These are phyloP conservation scores for Pterocarpus macrocarpus DNA, from an alignment of 306 rosid genomes.

Conservation along the genomic window DNA sequence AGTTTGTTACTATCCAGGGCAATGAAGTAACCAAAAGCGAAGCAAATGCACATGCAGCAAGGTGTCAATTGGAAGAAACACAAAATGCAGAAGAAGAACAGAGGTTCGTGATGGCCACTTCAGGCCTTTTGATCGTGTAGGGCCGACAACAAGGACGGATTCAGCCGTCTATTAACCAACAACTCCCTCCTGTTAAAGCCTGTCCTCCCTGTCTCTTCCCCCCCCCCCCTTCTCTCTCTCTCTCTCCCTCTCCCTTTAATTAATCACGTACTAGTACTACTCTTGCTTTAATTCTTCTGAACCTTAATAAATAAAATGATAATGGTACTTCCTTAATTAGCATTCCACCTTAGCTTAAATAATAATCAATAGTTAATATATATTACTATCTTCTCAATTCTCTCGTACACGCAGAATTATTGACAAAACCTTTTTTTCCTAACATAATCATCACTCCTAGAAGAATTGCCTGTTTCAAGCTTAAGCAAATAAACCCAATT, in stretches of 20 bases:
- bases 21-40: constrained; percentile 14
- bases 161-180: constrained; percentile 75
- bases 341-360: no score
- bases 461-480: constrained; percentile 34
- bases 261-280: no score
- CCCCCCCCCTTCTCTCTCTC: constrained; percentile 40
- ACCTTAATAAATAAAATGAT: no score
- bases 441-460: constrained; percentile 37
- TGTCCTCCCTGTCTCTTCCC: constrained; percentile 55
- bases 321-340: no score
- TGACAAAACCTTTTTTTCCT: constrained; percentile 14
- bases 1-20: neutral
- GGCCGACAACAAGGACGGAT: constrained; percentile 77
- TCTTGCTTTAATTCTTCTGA: neutral
- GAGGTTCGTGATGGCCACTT: constrained; percentile 60
- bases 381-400: no score
- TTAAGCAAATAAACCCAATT: constrained; percentile 36
- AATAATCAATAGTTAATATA: no score
- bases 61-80: constrained; percentile 31
- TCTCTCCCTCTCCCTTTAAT: constrained; percentile 41
- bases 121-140: constrained; percentile 47
- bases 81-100: constrained; percentile 37
- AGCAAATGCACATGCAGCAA: constrained; percentile 33
- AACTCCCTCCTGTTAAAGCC: constrained; percentile 64
- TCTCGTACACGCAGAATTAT: constrained; percentile 21